Conservation (phyloP, 495 filamentous ascomycete genomes). For the Bacidia rubella region DNA sequence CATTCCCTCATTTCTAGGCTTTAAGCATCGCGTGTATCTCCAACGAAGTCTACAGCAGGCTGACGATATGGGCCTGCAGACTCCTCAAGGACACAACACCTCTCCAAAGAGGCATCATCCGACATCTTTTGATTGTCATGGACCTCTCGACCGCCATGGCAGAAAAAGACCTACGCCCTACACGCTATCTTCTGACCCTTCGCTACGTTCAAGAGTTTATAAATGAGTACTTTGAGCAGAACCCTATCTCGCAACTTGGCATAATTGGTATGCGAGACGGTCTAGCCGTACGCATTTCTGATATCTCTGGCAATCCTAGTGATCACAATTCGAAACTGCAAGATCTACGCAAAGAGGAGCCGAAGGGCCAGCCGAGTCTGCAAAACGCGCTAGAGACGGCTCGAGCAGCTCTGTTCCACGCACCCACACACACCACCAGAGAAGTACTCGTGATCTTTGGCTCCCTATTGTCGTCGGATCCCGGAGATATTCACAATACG, state of each 20-base stretch:
- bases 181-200: constrained; percentile 65
- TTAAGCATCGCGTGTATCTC: not conserved
- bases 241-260: constrained; percentile 92
- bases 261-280: constrained; percentile 88
- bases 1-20: too few relatives aligned
- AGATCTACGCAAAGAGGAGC: constrained; percentile 58
- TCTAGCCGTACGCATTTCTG: constrained; percentile 67
- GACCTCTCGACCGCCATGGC: constrained; percentile 88
- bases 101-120: constrained; percentile 89
- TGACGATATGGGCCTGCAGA: constrained; percentile 25
- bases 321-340: constrained; percentile 73
- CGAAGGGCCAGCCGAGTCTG: constrained; percentile 75
- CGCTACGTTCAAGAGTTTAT: constrained; percentile 81
- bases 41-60: not conserved
- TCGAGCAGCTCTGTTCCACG: constrained; percentile 74
- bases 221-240: constrained; percentile 93
- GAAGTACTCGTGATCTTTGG: constrained; percentile 89
- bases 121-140: constrained; percentile 81
- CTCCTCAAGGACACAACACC: constrained; percentile 85
- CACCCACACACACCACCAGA: constrained; percentile 82
- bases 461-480: constrained; percentile 77
- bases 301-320: constrained; percentile 80
- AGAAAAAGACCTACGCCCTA: constrained; percentile 88
- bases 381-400: constrained; percentile 96
- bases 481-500: constrained; percentile 88